Percentiles rank a stretch among this genome's conserved stretches.
These are phyloP conservation scores for Entonaema liquescens DNA, from an alignment of 495 filamentous ascomycete species.

Conservation along the genomic window DNA sequence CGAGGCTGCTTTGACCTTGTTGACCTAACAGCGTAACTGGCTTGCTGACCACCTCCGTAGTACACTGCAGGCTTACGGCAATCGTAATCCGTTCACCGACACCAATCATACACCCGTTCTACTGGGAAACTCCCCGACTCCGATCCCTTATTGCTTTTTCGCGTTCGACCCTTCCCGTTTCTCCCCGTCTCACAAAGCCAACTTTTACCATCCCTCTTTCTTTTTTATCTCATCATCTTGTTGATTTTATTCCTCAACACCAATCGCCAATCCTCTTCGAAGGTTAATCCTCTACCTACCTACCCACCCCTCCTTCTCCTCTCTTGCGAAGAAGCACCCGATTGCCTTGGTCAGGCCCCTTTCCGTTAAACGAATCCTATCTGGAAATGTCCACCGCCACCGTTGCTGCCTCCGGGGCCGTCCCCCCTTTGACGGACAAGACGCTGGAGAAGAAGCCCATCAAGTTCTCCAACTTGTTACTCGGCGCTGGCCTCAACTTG, in stretches of 20 bases:
- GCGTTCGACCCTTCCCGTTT: slow-evolving; percentile 12
- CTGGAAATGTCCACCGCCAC: slow-evolving; percentile 64
- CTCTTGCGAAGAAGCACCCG: slow-evolving; percentile 80
- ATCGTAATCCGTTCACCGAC: slow-evolving; percentile 26
- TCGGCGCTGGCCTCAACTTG: slow-evolving; percentile 96
- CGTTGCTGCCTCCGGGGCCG: slow-evolving; percentile 63
- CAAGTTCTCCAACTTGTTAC: slow-evolving; percentile 98
- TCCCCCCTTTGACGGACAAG: slow-evolving; percentile 58
- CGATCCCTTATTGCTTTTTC: slow-evolving; percentile 18
- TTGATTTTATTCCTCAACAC: slow-evolving; percentile 31
- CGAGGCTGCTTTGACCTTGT: slow-evolving; percentile 30
- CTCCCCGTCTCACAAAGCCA: slow-evolving; percentile 24
- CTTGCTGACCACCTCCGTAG: slow-evolving; percentile 6
- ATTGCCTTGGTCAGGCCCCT: slow-evolving; percentile 93
- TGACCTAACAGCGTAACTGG: neutral
- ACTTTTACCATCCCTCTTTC: slow-evolving; percentile 1
- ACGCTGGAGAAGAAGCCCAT: slow-evolving; percentile 97
- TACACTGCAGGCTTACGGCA: slow-evolving; percentile 33
- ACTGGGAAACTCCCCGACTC: slow-evolving; percentile 22
- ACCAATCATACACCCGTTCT: slow-evolving; percentile 30
- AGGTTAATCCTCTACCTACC: slow-evolving; percentile 3
- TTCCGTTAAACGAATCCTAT: slow-evolving; percentile 59
- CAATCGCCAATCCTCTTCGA: slow-evolving; percentile 10
- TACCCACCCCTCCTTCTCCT: slow-evolving; percentile 36
- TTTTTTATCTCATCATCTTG: neutral